phyloP scores from a whole-genome alignment of 2,329 filamentous ascomycete species.

The Metarhizium rileyi region DNA sequence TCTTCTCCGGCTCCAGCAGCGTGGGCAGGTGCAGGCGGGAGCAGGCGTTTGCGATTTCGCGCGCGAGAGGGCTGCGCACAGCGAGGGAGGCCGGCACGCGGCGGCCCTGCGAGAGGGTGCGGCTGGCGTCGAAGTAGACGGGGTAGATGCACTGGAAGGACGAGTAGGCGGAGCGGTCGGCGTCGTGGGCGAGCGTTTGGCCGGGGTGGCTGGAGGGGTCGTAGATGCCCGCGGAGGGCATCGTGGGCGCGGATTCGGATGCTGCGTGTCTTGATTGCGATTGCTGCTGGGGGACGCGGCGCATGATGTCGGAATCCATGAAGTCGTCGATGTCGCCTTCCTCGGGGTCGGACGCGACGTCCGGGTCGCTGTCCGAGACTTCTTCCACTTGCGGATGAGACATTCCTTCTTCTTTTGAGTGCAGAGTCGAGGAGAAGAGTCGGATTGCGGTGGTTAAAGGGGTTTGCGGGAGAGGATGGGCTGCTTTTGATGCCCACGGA shows the following conservation, averaged over 20 bases:
- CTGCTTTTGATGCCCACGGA: neutral
- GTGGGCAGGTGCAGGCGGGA: constrained; percentile 59
- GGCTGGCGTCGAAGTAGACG: constrained; percentile 79
- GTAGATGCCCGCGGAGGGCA: constrained; percentile 9
- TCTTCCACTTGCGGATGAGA: constrained; percentile 87
- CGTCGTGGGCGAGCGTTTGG: constrained; percentile 24
- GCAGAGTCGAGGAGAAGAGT: neutral
- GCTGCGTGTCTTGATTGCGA: neutral
- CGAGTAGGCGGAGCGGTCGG: constrained; percentile 52
- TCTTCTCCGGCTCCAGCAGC: constrained; percentile 83
- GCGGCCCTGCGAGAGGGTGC: constrained; percentile 68
- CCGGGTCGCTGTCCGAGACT: constrained; percentile 70
- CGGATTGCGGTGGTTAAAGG: neutral
- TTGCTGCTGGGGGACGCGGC: constrained; percentile 27
- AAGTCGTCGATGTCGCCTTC: constrained; percentile 72
- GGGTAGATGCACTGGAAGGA: constrained; percentile 87
- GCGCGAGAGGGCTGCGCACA: constrained; percentile 75
- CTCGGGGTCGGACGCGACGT: constrained; percentile 62
- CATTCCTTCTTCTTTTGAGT: constrained; percentile 55
- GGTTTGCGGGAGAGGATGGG: neutral
- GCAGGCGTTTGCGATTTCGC: constrained; percentile 83
- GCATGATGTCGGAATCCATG: constrained; percentile 46
- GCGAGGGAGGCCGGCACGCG: constrained; percentile 65
- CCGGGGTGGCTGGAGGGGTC: constrained; percentile 15
- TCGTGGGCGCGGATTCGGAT: no score